Conservation (phyloP, 1,284 basidiomycete species). For the Puccinia triticina region DNA sequence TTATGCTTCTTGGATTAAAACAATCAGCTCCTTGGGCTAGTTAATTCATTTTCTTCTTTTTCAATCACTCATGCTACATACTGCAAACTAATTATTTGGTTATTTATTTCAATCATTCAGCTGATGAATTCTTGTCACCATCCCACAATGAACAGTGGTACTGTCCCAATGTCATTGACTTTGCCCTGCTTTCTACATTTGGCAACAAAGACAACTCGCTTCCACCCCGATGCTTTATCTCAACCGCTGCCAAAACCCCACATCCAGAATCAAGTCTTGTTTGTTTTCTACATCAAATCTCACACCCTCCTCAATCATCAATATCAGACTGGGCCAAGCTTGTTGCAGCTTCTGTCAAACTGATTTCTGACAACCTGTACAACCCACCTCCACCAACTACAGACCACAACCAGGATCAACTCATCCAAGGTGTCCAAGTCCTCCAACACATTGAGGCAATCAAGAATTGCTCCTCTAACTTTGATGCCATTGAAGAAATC, state of each 20-base stretch:
- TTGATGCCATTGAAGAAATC: background rate
- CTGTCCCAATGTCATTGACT: background rate
- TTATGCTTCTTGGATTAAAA: background rate
- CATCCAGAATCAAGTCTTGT: too few relatives aligned
- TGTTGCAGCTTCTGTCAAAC: background rate
- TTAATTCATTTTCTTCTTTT: background rate
- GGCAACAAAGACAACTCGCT: too few relatives aligned
- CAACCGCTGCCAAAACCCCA: too few relatives aligned
- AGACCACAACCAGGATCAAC: background rate
- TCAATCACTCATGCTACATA: too few relatives aligned
- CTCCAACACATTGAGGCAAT: background rate
- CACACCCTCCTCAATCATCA: background rate
- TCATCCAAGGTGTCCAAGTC: background rate
- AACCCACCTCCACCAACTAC: background rate
- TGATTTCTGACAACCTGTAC: background rate
- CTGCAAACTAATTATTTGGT: background rate
- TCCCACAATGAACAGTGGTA: background rate
- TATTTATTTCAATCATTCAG: background rate
- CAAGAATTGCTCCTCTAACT: background rate
- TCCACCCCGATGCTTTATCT: too few relatives aligned
- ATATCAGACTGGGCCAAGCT: background rate
- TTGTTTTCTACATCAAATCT: too few relatives aligned
- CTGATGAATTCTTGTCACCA: too few relatives aligned
- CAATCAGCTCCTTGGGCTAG: background rate
- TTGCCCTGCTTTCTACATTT: too few relatives aligned